phyloP scores from a whole-genome alignment of 805 yeast genomes.

The Hermanozyma aechmeae region DNA sequence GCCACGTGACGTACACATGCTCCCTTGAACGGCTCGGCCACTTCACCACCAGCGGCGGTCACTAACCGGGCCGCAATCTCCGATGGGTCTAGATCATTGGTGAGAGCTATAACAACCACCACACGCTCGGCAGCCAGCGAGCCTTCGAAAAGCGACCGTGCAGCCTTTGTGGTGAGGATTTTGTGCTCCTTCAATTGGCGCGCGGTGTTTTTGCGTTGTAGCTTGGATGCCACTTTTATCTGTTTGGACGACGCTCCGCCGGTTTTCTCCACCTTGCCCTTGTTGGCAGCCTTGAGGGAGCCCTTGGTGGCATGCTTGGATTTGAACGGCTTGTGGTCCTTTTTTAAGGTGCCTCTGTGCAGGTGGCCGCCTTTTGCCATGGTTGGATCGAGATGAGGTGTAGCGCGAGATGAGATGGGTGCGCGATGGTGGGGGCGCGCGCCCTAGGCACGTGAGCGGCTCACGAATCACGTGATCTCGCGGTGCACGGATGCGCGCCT shows the following conservation, averaged over 20 bases:
- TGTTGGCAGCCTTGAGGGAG: constrained; percentile 65
- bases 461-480: too few species aligned
- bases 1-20: too few species aligned
- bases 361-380: constrained; percentile 63
- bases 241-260: constrained; percentile 22
- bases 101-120: constrained; percentile 71
- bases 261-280: constrained; percentile 80
- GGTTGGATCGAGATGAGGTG: too few species aligned
- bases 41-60: constrained; percentile 22
- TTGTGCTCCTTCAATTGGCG: constrained; percentile 72
- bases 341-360: constrained; percentile 78
- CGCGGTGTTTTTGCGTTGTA: constrained; percentile 69
- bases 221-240: constrained; percentile 30
- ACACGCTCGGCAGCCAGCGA: constrained; percentile 74
- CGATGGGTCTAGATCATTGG: constrained; percentile 53
- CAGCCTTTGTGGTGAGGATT: constrained; percentile 47
- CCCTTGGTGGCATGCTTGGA: constrained; percentile 88
- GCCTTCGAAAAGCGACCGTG: constrained; percentile 72
- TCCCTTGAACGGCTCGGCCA: constrained; percentile 35
- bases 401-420: too few species aligned
- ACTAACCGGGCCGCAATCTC: constrained; percentile 48
- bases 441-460: too few species aligned
- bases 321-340: constrained; percentile 84
- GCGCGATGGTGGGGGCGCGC: too few species aligned
- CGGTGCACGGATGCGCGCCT: too few species aligned